Percentiles rank a stretch among this genome's conserved stretches.
These are phyloP conservation scores for Cephalotrichum gorgonifer DNA, from an alignment of 2,329 filamentous ascomycete genomes.

Conservation along the genomic window DNA sequence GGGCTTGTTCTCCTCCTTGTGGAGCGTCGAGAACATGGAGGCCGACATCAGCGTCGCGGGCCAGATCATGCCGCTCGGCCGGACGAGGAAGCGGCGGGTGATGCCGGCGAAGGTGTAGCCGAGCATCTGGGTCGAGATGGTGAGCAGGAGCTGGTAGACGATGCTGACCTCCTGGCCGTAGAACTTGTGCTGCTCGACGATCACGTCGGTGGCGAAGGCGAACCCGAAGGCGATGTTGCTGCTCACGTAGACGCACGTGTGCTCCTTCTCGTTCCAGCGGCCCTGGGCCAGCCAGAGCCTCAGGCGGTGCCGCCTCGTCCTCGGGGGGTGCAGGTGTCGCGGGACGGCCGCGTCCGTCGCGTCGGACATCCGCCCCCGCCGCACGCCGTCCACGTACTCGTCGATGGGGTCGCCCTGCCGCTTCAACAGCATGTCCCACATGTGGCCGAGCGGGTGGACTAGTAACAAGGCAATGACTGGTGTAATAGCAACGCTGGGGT, in stretches of 20 bases:
- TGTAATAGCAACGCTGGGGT: constrained; percentile 82
- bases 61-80: constrained; percentile 86
- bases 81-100: constrained; percentile 69
- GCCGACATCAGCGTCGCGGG: constrained; percentile 80
- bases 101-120: constrained; percentile 82
- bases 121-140: constrained; percentile 75
- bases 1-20: constrained; percentile 72
- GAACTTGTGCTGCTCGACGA: constrained; percentile 82
- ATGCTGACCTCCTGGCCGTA: constrained; percentile 74
- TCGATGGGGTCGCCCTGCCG: constrained; percentile 41
- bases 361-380: constrained; percentile 6
- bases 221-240: constrained; percentile 87
- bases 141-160: constrained; percentile 70
- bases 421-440: constrained; percentile 69
- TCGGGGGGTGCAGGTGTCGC: not conserved
- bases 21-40: constrained; percentile 79
- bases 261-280: constrained; percentile 79
- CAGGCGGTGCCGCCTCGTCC: constrained; percentile 23
- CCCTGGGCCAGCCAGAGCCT: constrained; percentile 72
- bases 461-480: constrained; percentile 80
- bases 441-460: constrained; percentile 70
- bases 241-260: constrained; percentile 80
- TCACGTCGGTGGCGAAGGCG: constrained; percentile 81
- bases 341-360: constrained; percentile 3
- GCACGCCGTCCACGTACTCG: constrained; percentile 39